Evolutionary conservation across 1,139 yeast genomes (phyloP), one percentile per base, ranked within the genome.

Genomic region (Pneumocystis murina): DNA sequence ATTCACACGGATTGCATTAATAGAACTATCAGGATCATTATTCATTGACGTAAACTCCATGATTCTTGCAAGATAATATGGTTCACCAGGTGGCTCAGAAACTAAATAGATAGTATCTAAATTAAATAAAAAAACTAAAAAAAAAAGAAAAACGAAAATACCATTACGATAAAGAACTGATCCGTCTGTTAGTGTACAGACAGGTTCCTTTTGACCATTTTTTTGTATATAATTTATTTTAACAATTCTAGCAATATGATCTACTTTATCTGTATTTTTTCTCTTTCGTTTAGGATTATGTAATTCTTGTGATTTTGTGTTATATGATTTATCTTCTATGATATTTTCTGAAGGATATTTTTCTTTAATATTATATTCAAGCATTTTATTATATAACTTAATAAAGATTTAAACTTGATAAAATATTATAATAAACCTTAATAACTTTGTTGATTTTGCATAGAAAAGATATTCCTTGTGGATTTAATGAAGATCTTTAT

Each of bases 11-110:
- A 89, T 83, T 67, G 76, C 74, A 35, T 63, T 61, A 12, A 43
- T 57, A 20, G 62, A 68, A 5, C 62, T 33, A 10, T 35, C 38
- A 24, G 62, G 40, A 24, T 48, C 38, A 28, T 57, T 59, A 10
- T 62, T 63, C 35, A 33, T 55, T 61, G 61, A 54, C 17, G 80
- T 82, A 72, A 90, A 89, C 35, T 91, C 95, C 80, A 88, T 82
- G 61, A 92, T 80, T 63, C 94, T 78, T 0, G 95, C 97, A 61
- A 92, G 82, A 71, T 88, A 90, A 75, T 87, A 91, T 0, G 97
- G 97, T 70, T 91, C 97, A 0, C 96, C 95, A 0, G 96, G 92
- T 0, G 97, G 97, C 72, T 89, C 97, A 68, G 95, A 84, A 35
- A 90, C 80, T 83, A 92, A 84, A 72, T 87, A 91, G 5, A 91